phyloP scores from a whole-genome alignment of 139 green algal genomes.

The Haematococcus sp. region DNA sequence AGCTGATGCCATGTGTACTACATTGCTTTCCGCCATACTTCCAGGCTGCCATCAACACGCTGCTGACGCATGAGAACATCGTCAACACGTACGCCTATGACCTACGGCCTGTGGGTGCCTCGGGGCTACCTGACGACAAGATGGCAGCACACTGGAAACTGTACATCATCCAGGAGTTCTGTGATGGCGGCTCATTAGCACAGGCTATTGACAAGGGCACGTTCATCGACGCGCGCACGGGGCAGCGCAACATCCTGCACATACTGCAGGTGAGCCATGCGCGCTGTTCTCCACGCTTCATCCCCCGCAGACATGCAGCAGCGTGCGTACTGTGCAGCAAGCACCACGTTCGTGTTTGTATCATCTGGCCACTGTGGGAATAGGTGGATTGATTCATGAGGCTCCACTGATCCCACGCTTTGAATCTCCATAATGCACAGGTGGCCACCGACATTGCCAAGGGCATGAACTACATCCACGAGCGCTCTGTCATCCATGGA shows the following conservation, averaged over 20 bases:
- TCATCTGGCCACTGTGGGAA: no score
- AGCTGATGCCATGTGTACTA: no score
- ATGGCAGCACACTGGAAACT: constrained; percentile 20
- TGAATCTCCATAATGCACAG: constrained; percentile 4
- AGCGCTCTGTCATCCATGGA: constrained; percentile 11
- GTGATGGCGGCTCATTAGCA: constrained; percentile 11
- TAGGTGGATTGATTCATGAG: no score
- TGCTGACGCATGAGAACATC: constrained; percentile 35
- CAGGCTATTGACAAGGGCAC: constrained; percentile 11
- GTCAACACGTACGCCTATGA: constrained; percentile 31
- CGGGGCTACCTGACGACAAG: constrained; percentile 4
- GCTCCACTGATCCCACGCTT: no score
- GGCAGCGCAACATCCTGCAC: not conserved
- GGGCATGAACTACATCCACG: constrained; percentile 18
- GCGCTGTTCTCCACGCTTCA: no score
- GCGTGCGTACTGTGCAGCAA: no score
- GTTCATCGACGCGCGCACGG: constrained; percentile 1
- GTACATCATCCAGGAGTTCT: constrained; percentile 29
- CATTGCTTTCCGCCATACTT: no score
- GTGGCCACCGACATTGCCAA: constrained; percentile 7
- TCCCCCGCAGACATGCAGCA: no score
- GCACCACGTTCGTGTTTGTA: no score
- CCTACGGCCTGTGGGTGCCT: not conserved
- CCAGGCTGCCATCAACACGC: constrained; percentile 32
- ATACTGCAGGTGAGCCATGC: no score